These are phyloP conservation scores for Besnoitia besnoiti DNA, from an alignment of 169 alveolate genomes.

Conservation along the genomic window DNA sequence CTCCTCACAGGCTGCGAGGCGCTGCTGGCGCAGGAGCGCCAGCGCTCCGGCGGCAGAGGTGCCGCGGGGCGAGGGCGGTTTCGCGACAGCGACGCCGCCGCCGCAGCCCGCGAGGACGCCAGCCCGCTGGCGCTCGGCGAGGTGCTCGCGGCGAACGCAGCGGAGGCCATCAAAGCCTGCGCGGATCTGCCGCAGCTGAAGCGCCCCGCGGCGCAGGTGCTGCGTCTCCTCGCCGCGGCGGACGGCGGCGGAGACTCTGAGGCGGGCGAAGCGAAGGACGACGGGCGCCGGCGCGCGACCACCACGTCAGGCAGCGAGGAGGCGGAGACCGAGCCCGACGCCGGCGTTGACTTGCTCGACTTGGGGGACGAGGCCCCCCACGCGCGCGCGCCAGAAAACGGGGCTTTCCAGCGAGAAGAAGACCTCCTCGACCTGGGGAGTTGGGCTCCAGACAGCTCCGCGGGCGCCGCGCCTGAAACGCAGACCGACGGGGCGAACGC, in stretches of 20 bases:
- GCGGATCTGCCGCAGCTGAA: slow-evolving; percentile 9
- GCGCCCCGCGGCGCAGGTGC: neutral
- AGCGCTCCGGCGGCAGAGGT: neutral
- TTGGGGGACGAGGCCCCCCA: neutral
- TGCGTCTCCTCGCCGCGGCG: neutral
- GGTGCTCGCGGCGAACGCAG: neutral
- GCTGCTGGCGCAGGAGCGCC: slow-evolving; percentile 12
- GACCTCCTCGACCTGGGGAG: too few species aligned
- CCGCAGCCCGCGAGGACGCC: neutral
- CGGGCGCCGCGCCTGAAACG: too few species aligned
- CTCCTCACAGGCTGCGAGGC: slow-evolving; percentile 24
- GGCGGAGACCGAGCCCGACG: neutral
- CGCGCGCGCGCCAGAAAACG: too few species aligned
- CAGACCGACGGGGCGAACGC: too few species aligned
- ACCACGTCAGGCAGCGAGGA: neutral
- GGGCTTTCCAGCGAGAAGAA: too few species aligned
- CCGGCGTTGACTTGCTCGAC: neutral
- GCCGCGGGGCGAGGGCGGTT: neutral
- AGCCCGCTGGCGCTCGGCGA: neutral
- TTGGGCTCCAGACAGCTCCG: too few species aligned
- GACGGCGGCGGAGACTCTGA: neutral
- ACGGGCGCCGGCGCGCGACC: neutral
- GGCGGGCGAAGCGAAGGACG: neutral
- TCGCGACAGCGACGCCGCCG: neutral
- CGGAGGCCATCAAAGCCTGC: neutral